Conservation (phyloP, 805 yeast species). For the Zygotorulaspora florentina region DNA sequence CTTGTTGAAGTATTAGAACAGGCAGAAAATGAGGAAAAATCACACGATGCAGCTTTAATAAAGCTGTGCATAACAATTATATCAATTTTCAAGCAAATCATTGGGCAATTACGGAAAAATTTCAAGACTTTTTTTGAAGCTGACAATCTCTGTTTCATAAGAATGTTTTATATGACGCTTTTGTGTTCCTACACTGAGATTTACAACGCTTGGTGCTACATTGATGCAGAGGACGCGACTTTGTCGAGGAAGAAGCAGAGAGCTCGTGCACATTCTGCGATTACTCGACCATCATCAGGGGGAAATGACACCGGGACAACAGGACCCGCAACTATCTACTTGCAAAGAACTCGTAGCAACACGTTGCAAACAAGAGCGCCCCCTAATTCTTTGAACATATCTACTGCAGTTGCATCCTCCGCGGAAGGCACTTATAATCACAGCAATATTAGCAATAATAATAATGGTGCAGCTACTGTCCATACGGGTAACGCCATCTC, state of each 20-base stretch:
- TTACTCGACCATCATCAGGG: slow-evolving; percentile 5
- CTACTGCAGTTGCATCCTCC: background rate
- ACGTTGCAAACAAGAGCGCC: slow-evolving; percentile 21
- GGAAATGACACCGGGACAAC: slow-evolving; percentile 1
- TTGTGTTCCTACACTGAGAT: slow-evolving; percentile 64
- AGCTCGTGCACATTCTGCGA: slow-evolving; percentile 6
- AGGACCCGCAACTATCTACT: slow-evolving; percentile 9
- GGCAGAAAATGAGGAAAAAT: slow-evolving; percentile 41
- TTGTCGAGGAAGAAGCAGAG: slow-evolving; percentile 7
- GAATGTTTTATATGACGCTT: slow-evolving; percentile 58
- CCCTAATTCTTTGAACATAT: slow-evolving; percentile 2
- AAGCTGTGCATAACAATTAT: slow-evolving; percentile 38
- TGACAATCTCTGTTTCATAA: slow-evolving; percentile 59
- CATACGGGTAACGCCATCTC: slow-evolving; percentile 4
- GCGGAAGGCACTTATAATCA: background rate
- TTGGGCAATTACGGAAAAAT: slow-evolving; percentile 44
- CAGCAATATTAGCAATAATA: slow-evolving; percentile 1
- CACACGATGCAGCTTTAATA: slow-evolving; percentile 37
- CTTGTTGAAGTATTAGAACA: slow-evolving; percentile 54
- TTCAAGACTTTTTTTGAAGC: slow-evolving; percentile 47
- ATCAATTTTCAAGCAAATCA: slow-evolving; percentile 49
- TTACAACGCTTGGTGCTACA: slow-evolving; percentile 54
- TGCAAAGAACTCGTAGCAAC: slow-evolving; percentile 25
- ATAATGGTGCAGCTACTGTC: slow-evolving; percentile 2
- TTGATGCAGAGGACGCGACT: slow-evolving; percentile 18